phyloP scores from a whole-genome alignment of 306 rosid genomes.

The Quercus aquifolioides region DNA sequence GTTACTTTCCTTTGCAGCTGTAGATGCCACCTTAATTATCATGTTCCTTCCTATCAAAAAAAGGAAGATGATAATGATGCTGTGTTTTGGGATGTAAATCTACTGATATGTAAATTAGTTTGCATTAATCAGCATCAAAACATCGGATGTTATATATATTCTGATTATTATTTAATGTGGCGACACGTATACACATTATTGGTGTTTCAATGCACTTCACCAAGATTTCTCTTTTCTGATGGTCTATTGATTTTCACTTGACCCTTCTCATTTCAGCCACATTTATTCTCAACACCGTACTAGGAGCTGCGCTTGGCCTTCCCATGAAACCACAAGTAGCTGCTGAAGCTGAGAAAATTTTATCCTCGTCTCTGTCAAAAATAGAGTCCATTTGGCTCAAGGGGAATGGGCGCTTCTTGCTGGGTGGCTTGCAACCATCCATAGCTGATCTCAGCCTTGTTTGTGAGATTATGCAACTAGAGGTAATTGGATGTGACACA shows the following conservation, averaged over 20 bases:
- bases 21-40: background rate
- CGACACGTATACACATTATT: background rate
- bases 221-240: conserved; percentile 11
- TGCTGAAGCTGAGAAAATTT: conserved; percentile 58
- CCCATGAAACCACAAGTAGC: conserved; percentile 58
- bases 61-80: background rate
- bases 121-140: background rate
- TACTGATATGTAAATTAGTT: background rate
- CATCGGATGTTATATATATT: background rate
- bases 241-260: conserved; percentile 15
- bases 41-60: background rate
- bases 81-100: background rate
- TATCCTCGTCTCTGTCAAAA: conserved; percentile 60
- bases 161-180: background rate
- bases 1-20: background rate
- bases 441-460: conserved; percentile 80
- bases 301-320: conserved; percentile 66
- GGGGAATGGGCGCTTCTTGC: conserved; percentile 58
- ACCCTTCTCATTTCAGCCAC: conserved; percentile 42
- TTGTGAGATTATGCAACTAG: conserved; percentile 79
- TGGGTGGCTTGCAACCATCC: conserved; percentile 69
- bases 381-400: conserved; percentile 79
- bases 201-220: conserved; percentile 7
- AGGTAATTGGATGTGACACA: conserved; percentile 45
- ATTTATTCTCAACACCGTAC: conserved; percentile 47